phyloP scores from a whole-genome alignment of 345 rosid species.

The Crucihimalaya himalaica region DNA sequence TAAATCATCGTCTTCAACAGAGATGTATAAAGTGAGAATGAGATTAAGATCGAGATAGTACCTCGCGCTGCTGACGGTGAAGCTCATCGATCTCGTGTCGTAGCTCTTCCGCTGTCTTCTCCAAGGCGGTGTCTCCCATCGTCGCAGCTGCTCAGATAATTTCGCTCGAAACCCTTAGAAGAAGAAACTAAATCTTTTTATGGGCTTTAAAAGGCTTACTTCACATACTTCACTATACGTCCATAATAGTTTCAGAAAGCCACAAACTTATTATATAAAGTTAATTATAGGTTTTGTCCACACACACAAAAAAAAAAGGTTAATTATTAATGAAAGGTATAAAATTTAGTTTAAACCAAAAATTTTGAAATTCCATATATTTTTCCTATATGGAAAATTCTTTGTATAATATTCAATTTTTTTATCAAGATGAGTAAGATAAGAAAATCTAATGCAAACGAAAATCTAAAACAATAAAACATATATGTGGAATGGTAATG shows the following conservation, averaged over 20 bases:
- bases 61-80: slow-evolving; percentile 93
- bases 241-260: background rate
- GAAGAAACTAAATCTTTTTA: background rate
- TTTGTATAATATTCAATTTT: background rate
- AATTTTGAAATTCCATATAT: background rate
- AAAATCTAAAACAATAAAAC: background rate
- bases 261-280: background rate
- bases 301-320: too few relatives aligned
- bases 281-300: background rate
- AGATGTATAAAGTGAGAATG: background rate
- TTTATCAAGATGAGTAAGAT: background rate
- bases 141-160: slow-evolving; percentile 44
- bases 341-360: background rate
- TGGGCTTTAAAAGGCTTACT: slow-evolving; percentile 30
- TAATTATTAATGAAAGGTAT: too few relatives aligned
- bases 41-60: slow-evolving; percentile 23
- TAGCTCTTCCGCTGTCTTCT: slow-evolving; percentile 80
- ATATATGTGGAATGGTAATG: too few relatives aligned
- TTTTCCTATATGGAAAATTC: fast-evolving
- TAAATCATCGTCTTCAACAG: background rate
- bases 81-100: slow-evolving; percentile 86
- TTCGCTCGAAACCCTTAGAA: slow-evolving; percentile 31
- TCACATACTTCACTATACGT: background rate
- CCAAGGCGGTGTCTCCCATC: slow-evolving; percentile 48
- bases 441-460: background rate